Conservation (phyloP, 345 rosid genomes). For the Ceriops tagal region DNA sequence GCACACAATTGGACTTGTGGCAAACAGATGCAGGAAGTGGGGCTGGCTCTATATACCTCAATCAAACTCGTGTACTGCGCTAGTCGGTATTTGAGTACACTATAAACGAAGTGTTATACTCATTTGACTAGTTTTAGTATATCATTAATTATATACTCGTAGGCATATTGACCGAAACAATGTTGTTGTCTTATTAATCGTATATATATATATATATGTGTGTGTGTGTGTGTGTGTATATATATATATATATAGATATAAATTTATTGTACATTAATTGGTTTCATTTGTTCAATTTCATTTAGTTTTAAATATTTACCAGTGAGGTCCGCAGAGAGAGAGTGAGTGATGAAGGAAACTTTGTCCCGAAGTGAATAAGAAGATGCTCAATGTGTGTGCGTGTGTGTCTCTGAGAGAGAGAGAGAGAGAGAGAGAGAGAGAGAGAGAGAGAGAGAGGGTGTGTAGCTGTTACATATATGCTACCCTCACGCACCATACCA, state of each 20-base stretch:
- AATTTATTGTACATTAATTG: neutral
- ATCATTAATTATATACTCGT: no score
- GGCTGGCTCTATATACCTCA: neutral
- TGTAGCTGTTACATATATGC: conserved; percentile 43
- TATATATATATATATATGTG: no score
- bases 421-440: conserved; percentile 33
- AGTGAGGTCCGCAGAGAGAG: conserved; percentile 14
- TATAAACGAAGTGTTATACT: no score
- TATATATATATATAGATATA: no score
- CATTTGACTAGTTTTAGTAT: no score
- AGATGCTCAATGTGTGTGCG: neutral
- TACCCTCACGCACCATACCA: conserved; percentile 54
- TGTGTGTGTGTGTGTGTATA: no score
- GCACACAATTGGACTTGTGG: no score
- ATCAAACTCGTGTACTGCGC: no score
- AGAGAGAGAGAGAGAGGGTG: neutral
- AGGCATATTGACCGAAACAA: no score
- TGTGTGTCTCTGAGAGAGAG: conserved; percentile 12
- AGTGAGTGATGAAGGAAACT: conserved; percentile 6
- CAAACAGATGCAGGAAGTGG: no score
- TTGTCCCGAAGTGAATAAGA: conserved; percentile 3
- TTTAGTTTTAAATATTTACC: neutral
- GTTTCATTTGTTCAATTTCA: neutral
- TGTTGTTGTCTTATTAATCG: neutral
- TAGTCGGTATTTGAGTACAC: no score